Percentiles rank a stretch among this genome's conserved stretches.
These are phyloP conservation scores for Lipomyces yamadae DNA, from an alignment of 805 yeast species.

Conservation along the genomic window DNA sequence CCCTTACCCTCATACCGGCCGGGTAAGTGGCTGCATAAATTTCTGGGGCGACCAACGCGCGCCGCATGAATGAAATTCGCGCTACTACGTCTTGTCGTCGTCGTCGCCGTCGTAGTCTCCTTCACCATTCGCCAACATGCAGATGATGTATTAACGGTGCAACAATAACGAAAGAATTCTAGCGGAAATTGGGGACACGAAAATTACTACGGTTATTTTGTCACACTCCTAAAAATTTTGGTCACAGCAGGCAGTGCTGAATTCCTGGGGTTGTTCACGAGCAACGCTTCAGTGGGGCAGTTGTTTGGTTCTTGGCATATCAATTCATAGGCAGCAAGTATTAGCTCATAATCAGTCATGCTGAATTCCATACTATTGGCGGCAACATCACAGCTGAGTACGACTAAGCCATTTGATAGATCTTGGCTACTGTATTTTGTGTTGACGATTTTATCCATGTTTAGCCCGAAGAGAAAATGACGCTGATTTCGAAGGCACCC, in stretches of 20 bases:
- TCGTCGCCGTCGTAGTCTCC: background rate
- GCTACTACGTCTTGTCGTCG: too few species aligned
- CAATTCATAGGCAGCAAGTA: background rate
- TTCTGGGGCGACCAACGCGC: too few species aligned
- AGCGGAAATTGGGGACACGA: background rate
- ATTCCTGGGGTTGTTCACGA: background rate
- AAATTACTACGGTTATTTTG: background rate
- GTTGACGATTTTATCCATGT: background rate
- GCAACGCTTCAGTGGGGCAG: background rate
- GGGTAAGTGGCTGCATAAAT: too few species aligned
- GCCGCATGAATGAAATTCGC: too few species aligned
- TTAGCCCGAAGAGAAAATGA: slow-evolving; percentile 20
- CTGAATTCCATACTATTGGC: background rate
- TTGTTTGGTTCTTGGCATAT: background rate
- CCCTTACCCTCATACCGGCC: too few species aligned
- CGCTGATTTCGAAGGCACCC: slow-evolving; percentile 20
- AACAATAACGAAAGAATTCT: background rate
- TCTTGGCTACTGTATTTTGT: background rate
- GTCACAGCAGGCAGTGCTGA: background rate
- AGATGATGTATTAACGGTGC: background rate
- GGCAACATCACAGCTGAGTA: background rate
- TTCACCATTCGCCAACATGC: background rate
- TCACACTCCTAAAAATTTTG: background rate
- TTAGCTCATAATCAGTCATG: background rate
- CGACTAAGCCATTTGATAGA: background rate